Evolutionary conservation across 2,329 filamentous ascomycete genomes (phyloP), one percentile per base, ranked within the genome.

Genomic region (Pseudogymnoascus sp.): DNA sequence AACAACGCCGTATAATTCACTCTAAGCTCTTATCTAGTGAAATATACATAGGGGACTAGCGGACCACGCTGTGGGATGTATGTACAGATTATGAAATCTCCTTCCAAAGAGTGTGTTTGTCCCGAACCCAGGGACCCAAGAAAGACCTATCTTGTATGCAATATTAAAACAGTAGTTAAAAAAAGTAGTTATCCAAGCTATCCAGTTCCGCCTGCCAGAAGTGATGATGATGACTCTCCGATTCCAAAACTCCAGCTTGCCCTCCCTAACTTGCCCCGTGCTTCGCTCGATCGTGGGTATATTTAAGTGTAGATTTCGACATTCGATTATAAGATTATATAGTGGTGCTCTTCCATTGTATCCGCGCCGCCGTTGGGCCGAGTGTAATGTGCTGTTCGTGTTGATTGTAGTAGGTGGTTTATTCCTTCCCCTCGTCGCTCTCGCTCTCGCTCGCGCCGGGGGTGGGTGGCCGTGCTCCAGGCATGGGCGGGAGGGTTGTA

Each of bases 391-490:
- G 16, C 14, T 33, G 19, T 56, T 33, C n/a, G 29, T 19, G 26
- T 4, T 33, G 50, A n/a, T 33, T 19, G 21, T 33, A 24, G 24
- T 50, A n/a, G 5, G 21, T 29, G n/a, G 10, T 56, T 56, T 56
- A 56, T 56, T 56, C 50, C 50, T 56, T 56, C n/a, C 50, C 31
- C 16, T 56, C 50, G 29, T 56, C 29, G 50, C 29, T 56, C 50
- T 56, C 69, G 73, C 72, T 72, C 72, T 74, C 72, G 64, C 72
- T 74, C 61, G 71, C 68, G 64, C 72, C 70, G 38, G 72, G 72
- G 29, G 72, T 74, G 1, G 72, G 72, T 61, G 72, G 72, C 11
- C 72, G 61, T 44, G 65, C 68, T 47, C 72, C 72, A 65, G 70
- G 69, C 63, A 71, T 68, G 2, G 66, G 65, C 16, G 65, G 64